Percentiles rank a stretch among this genome's conserved stretches.
These are phyloP conservation scores for Colletotrichum gigasporum DNA, from an alignment of 2,329 filamentous ascomycete genomes.

Conservation along the genomic window DNA sequence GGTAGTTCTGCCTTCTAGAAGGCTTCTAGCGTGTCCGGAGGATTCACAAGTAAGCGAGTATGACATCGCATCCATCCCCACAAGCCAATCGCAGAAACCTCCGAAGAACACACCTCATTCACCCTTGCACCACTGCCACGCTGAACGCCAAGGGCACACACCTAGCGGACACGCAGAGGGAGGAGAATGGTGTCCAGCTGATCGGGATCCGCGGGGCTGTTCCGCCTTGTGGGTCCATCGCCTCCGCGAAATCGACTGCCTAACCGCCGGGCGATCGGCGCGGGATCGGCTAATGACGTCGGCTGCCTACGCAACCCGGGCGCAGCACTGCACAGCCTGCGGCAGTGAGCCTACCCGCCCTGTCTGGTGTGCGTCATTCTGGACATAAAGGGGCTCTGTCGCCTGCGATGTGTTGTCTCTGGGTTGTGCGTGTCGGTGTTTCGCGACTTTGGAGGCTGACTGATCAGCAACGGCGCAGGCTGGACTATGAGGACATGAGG, in stretches of 20 bases:
- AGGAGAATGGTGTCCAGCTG: neutral
- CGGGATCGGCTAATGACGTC: conserved; percentile 9
- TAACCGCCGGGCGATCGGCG: neutral
- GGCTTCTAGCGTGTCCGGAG: conserved; percentile 13
- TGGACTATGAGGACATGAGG: no score
- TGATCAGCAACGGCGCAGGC: neutral
- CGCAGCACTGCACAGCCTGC: conserved; percentile 7
- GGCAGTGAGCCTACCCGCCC: neutral
- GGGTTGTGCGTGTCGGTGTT: neutral
- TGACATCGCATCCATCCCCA: neutral
- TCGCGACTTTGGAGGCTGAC: neutral
- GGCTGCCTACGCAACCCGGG: neutral
- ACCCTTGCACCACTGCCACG: neutral
- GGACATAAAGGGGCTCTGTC: neutral
- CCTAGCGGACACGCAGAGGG: no score
- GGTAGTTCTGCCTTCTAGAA: conserved; percentile 13
- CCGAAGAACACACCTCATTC: neutral
- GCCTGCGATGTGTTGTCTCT: neutral
- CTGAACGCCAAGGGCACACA: neutral
- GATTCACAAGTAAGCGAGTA: neutral
- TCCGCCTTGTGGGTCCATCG: neutral
- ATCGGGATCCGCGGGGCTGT: neutral
- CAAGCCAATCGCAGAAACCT: neutral
- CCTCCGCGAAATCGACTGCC: no score
- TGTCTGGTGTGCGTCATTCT: neutral